These are phyloP conservation scores for Hypomyces rosellus DNA, from an alignment of 2,329 filamentous ascomycete genomes.

Conservation along the genomic window DNA sequence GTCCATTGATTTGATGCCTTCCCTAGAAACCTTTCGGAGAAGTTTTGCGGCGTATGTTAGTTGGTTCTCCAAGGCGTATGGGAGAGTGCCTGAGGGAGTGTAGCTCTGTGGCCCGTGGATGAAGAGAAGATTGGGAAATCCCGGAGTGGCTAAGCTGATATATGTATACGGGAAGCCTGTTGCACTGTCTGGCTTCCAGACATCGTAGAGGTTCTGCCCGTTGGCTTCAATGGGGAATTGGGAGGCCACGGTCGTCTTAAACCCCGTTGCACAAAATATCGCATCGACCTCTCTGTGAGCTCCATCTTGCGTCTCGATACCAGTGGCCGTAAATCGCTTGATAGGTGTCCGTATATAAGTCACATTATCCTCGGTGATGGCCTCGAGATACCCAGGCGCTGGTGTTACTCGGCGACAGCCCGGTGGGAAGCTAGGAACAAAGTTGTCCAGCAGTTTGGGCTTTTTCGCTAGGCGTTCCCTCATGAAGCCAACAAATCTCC, in stretches of 20 bases:
- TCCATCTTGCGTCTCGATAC: slow-evolving; percentile 25
- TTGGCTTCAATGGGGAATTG: slow-evolving; percentile 35
- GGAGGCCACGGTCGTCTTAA: slow-evolving; percentile 52
- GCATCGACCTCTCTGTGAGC: slow-evolving; percentile 53
- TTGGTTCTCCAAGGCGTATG: too few species aligned
- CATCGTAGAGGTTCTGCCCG: too few species aligned
- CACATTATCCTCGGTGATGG: slow-evolving; percentile 54
- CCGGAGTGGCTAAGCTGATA: too few species aligned
- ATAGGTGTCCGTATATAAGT: slow-evolving; percentile 52
- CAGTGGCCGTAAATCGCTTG: slow-evolving; percentile 42
- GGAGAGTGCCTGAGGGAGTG: too few species aligned
- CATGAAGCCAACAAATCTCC: too few species aligned
- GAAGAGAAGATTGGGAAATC: too few species aligned
- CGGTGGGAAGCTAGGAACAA: background rate
- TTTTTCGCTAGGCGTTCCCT: too few species aligned
- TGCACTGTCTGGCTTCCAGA: slow-evolving; percentile 28
- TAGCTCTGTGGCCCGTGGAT: too few species aligned
- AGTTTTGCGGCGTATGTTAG: slow-evolving; percentile 21
- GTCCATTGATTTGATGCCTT: slow-evolving; percentile 49
- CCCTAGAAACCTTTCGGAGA: slow-evolving; percentile 57
- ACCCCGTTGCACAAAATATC: slow-evolving; percentile 62
- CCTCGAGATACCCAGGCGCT: slow-evolving; percentile 61
- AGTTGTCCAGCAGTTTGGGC: background rate
- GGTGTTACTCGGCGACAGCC: slow-evolving; percentile 26
- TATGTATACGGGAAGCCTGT: too few species aligned